Evolutionary conservation across 2,329 filamentous ascomycete genomes (phyloP), one percentile per base, ranked within the genome.

Genomic region (Botryotinia calthae): DNA sequence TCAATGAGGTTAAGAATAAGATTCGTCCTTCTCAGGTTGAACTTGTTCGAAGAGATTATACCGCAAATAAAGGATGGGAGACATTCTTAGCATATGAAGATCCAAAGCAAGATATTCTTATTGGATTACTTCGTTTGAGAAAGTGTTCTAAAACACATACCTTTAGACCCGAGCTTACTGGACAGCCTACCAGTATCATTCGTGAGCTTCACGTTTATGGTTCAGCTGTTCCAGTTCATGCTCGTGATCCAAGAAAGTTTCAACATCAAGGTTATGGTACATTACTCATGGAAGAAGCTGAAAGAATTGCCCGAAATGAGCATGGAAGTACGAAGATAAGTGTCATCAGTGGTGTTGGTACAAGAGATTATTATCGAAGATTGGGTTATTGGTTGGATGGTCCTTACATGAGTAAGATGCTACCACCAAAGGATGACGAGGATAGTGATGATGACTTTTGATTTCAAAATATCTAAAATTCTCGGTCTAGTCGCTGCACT

Each of bases 1-100:
- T 99, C 83, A 99, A 99, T 82, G 96, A 99, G 84, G 95, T 99
- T 76, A 99, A 99, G 85, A 91, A 99, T 86, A 98, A 98, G 85
- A 98, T 99, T 77, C 88, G 95, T 1, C 96, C 96, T 0, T 97
- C 95, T 77, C 95, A 99, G 82, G 93, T 99, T 73, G 96, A 99
- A 85, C 89, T 99, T 31, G 91, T 99, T 44, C 91, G 96, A 40
- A 88, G 96, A 76, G 96, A 99, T 84, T 99, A 99, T 82, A 88
- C 90, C 0, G 96, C 96, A 77, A 99, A 99, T 81, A 95, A 93
- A 56, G 97, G 96, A 37, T 99, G 96, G 96, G 96, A 99, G 83
- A 99, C 96, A 0, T 99, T 99, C 84, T 86, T 99, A 8, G 95
- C 96, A 1, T 99, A 99, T 80, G 96, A 99, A 81, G 96, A 99